Evolutionary conservation across 2,329 filamentous ascomycete genomes (phyloP).

Genomic region (Aureobasidium sp.): DNA sequence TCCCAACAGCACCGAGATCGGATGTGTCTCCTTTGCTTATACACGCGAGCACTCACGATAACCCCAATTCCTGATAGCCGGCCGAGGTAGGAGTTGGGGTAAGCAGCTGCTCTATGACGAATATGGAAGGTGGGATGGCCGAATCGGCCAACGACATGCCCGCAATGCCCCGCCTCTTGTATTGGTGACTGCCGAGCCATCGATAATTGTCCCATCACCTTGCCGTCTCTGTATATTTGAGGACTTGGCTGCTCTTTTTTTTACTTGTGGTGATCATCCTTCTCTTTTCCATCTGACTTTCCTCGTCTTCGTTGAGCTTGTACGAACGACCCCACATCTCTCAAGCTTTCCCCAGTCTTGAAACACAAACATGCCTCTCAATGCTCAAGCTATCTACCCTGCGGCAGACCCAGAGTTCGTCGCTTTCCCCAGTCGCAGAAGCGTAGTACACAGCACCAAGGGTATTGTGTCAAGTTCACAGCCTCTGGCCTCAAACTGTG

Average conservation of each 20-base stretch:
- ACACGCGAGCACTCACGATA: neutral
- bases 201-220: neutral
- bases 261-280: neutral
- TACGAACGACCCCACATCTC: neutral
- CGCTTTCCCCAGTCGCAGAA: slow-evolving; percentile 70
- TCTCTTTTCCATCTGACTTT: neutral
- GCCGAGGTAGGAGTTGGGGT: slow-evolving; percentile 4
- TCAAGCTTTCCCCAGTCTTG: slow-evolving; percentile 1
- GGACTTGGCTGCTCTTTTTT: neutral
- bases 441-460: slow-evolving; percentile 86
- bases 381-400: slow-evolving; percentile 42
- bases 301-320: neutral
- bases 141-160: neutral
- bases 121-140: slow-evolving; percentile 11
- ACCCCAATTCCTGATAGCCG: neutral
- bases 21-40: neutral
- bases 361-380: slow-evolving; percentile 37
- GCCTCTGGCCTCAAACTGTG: slow-evolving; percentile 80
- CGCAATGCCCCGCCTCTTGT: slow-evolving; percentile 2
- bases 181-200: neutral
- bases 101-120: neutral
- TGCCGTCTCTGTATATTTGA: neutral
- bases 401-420: slow-evolving; percentile 45
- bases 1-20: neutral
- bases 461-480: slow-evolving; percentile 88